Evolutionary conservation across 257 asterid genomes (phyloP), one percentile per base, ranked within the genome.

Genomic region (Nemophila menziesii): DNA sequence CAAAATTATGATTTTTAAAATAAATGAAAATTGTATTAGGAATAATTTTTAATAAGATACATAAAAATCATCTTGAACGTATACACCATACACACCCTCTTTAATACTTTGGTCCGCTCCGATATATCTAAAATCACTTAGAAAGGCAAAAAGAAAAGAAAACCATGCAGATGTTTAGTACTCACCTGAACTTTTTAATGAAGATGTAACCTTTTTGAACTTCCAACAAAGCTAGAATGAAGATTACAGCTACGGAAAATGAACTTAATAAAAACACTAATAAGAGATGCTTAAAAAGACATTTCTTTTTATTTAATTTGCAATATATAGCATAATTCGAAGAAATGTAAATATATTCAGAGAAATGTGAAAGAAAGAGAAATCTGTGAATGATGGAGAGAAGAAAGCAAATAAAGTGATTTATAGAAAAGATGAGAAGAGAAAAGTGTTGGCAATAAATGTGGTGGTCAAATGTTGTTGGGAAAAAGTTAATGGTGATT

Each of bases 381-480:
- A 47, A 44, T 21, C n/a, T 57, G 57, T 55, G 69, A 60, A 51
- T 52, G 77, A 51, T 15, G 48, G 61, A 56, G 46, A 43, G 36
- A 67, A 40, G 43, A 56, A 43, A 39, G 57, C 51, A n/a, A n/a
- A 56, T 39, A 43, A 62, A 62, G 58, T 48, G 66, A 74, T 64
- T 67, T 74, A 74, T 67, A 70, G 71, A 41, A 43, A 42, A 55
- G 52, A 0, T 5, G 0, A 3, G 39, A 37, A 19, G 39, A 45
- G 0, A n/a, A 36, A 46, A 53, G 38, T 44, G 33, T 61, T 33
- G 37, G 69, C 78, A 65, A 59, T 71, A 59, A 75, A 75, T 71
- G 55, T 41, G 40, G 66, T 59, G 60, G 52, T 45, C 39, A 21
- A 23, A 34, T 42, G 42, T 43, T 52, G 59, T 49, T 61, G 60